Conservation (phyloP, 768 basidiomycete species). For the Boletus rex-veris region DNA sequence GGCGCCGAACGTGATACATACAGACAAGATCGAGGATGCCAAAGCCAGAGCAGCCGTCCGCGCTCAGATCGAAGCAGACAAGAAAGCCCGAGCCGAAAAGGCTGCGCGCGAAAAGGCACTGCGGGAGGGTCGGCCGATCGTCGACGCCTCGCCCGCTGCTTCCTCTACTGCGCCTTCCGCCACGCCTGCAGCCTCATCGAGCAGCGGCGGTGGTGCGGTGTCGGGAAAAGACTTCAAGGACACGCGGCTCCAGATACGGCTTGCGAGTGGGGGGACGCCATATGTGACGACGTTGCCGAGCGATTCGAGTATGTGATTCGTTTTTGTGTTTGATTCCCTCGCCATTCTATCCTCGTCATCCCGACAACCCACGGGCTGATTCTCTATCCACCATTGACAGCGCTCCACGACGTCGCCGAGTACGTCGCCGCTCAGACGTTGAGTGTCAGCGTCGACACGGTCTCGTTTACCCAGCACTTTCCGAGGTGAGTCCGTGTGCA, state of each 20-base stretch:
- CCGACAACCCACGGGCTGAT: background rate
- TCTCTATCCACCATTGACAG: constrained; percentile 35
- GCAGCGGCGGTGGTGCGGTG: constrained; percentile 35
- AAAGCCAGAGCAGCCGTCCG: constrained; percentile 84
- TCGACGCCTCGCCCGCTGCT: constrained; percentile 33
- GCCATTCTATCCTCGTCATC: too few relatives aligned
- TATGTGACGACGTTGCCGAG: constrained; percentile 79
- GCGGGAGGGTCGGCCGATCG: constrained; percentile 65
- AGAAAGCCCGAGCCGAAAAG: constrained; percentile 82
- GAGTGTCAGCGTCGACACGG: constrained; percentile 69
- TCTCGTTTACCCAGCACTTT: constrained; percentile 77
- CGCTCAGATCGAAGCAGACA: constrained; percentile 94
- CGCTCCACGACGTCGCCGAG: constrained; percentile 82
- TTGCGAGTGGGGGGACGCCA: constrained; percentile 75
- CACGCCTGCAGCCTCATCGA: constrained; percentile 17
- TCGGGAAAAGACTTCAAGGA: constrained; percentile 79
- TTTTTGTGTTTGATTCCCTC: background rate
- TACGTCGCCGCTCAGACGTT: constrained; percentile 75
- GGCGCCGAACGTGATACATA: background rate
- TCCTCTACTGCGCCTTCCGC: constrained; percentile 2
- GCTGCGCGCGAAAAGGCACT: constrained; percentile 88
- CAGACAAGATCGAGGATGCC: constrained; percentile 89
- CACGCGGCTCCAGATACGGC: constrained; percentile 85
- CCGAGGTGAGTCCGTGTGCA: constrained; percentile 58
- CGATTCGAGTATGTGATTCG: constrained; percentile 58